A percentile compares a stretch with the other conserved stretches of the same genome.
Conservation (phyloP, 2,329 filamentous ascomycete species). For the Fusarium verticillioides region DNA sequence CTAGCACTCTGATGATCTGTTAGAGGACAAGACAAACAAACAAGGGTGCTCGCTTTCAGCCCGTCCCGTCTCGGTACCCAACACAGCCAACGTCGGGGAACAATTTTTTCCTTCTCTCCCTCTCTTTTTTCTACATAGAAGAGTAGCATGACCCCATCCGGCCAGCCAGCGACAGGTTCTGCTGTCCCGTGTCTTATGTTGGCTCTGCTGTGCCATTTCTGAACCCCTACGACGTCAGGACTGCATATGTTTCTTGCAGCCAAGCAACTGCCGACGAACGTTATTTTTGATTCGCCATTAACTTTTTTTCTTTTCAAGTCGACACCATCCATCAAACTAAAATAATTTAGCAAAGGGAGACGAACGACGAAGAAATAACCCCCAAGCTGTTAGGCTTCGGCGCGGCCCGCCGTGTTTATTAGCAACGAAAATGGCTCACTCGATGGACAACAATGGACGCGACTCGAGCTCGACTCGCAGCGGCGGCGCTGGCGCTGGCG, state of each 20-base stretch:
- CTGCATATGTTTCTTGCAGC: background rate
- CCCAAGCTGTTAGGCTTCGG: conserved; percentile 20
- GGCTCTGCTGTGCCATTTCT: background rate
- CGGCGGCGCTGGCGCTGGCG: conserved; percentile 7
- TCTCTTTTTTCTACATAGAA: background rate
- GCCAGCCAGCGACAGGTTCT: background rate
- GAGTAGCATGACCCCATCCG: background rate
- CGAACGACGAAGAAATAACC: background rate
- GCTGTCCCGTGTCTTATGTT: background rate
- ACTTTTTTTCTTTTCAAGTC: background rate
- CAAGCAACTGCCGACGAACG: background rate
- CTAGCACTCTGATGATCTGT: background rate
- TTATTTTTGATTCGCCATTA: background rate
- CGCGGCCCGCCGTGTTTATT: conserved; percentile 26
- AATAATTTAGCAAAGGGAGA: conserved; percentile 1
- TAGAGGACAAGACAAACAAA: background rate
- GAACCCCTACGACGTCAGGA: background rate
- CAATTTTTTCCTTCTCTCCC: background rate
- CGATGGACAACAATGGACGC: conserved; percentile 10
- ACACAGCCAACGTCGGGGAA: background rate
- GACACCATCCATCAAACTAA: conserved; percentile 19
- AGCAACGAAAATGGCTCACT: conserved; percentile 23
- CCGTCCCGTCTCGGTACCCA: background rate
- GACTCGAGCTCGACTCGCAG: conserved; percentile 15
- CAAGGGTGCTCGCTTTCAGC: background rate